Percentiles rank a stretch among this genome's conserved stretches.
These are phyloP conservation scores for Nitzschia inconspicua DNA, from an alignment of 108 stramenopile genomes.

Conservation along the genomic window DNA sequence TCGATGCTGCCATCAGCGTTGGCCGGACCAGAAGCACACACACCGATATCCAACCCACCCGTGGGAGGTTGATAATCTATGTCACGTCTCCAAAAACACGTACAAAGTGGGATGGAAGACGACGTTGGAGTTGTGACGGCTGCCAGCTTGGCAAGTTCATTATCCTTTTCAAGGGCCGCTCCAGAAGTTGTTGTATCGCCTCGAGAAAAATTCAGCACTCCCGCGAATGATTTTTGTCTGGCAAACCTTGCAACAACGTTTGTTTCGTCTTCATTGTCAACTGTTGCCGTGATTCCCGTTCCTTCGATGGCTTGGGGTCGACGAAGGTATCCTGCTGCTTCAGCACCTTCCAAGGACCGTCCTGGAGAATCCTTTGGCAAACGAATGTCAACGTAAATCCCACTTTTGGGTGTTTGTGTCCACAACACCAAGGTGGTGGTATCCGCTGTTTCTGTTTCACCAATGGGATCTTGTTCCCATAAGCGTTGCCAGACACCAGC, in stretches of 20 bases:
- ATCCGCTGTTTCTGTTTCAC: constrained; percentile 33
- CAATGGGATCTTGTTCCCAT: constrained; percentile 50
- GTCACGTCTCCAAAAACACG: constrained; percentile 41
- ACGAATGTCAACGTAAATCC: constrained; percentile 48
- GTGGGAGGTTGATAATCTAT: constrained; percentile 48
- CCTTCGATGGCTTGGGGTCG: constrained; percentile 22
- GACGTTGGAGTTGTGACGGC: background rate
- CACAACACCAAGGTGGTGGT: constrained; percentile 43
- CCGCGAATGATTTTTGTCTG: constrained; percentile 51
- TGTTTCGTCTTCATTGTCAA: background rate
- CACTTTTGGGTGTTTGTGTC: constrained; percentile 39
- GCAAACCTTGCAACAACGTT: constrained; percentile 12
- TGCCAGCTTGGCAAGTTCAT: constrained; percentile 10
- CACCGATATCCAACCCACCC: constrained; percentile 41
- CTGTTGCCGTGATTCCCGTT: background rate
- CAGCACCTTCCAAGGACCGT: constrained; percentile 8
- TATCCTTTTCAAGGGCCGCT: constrained; percentile 25
- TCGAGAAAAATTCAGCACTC: constrained; percentile 8
- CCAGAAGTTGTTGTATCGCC: constrained; percentile 27
- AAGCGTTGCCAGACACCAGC: constrained; percentile 48
- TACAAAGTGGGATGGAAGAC: constrained; percentile 23
- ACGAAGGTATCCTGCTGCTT: background rate
- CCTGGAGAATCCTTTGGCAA: constrained; percentile 28
- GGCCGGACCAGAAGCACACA: constrained; percentile 26
- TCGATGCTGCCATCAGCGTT: constrained; percentile 27